Evolutionary conservation across 164 flowering plant species (phyloP).

Genomic region (Platanus orientalis): DNA sequence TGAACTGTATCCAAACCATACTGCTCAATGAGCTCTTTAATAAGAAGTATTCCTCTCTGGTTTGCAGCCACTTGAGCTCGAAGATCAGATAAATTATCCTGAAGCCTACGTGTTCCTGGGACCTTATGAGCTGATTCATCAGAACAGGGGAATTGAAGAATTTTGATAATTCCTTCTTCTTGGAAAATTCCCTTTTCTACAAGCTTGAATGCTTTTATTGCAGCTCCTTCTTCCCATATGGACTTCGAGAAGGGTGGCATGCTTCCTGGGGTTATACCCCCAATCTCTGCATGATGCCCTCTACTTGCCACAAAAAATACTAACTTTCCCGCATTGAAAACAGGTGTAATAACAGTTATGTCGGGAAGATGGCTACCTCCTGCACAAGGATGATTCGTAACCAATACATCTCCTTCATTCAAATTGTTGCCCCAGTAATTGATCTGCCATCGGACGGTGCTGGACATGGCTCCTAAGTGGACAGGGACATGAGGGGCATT

Average conservation of each 20-base stretch:
- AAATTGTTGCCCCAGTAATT: conserved; percentile 78
- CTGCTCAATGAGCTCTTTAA: conserved; percentile 89
- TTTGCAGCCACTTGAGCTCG: conserved; percentile 98
- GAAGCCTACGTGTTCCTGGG: conserved; percentile 91
- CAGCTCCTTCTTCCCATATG: conserved; percentile 98
- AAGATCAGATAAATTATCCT: conserved; percentile 93
- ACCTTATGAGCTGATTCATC: conserved; percentile 46
- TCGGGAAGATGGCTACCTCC: conserved; percentile 99
- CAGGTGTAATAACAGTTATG: conserved; percentile 95
- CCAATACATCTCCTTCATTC: conserved; percentile 92
- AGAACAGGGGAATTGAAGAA: conserved; percentile 58
- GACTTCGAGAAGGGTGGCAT: conserved; percentile 98
- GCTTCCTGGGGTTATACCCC: conserved; percentile 99
- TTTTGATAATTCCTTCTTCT: conserved; percentile 82
- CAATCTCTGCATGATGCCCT: conserved; percentile 99
- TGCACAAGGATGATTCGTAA: conserved; percentile 90
- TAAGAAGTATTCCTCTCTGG: conserved; percentile 90
- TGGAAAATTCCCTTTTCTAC: conserved; percentile 87
- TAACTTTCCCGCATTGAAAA: conserved; percentile 65
- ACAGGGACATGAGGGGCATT: conserved; percentile 99
- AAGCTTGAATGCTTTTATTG: conserved; percentile 95
- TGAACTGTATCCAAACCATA: conserved; percentile 85
- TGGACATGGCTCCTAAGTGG: conserved; percentile 98
- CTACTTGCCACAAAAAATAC: conserved; percentile 97
- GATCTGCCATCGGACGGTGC: conserved; percentile 91